A percentile compares a stretch with the other conserved stretches of the same genome.
Evolutionary conservation across 2,329 filamentous ascomycete species (phyloP).

Genomic region (Beauveria pseudobassiana): DNA sequence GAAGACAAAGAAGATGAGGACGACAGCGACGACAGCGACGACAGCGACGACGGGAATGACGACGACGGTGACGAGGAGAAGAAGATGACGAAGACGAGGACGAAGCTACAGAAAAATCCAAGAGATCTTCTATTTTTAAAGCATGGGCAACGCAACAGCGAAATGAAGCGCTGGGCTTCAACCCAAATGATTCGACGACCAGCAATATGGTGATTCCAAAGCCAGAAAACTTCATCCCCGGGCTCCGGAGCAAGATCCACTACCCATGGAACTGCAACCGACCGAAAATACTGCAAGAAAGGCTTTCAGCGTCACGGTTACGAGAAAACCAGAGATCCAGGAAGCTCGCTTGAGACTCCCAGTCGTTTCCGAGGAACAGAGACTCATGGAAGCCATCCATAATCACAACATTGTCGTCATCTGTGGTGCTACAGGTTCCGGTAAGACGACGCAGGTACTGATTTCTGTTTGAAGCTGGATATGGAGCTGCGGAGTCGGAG

Average conservation of each 20-base stretch:
- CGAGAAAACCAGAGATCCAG: slow-evolving; percentile 66
- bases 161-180: slow-evolving; percentile 70
- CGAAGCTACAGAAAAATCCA: slow-evolving; percentile 21
- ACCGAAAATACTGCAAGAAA: slow-evolving; percentile 58
- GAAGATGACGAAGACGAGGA: slow-evolving; percentile 25
- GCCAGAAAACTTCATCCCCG: slow-evolving; percentile 56
- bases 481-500: slow-evolving; percentile 67
- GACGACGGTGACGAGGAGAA: slow-evolving; percentile 26
- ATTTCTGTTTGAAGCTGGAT: slow-evolving; percentile 93
- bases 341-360: slow-evolving; percentile 71
- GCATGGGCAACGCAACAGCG: slow-evolving; percentile 83
- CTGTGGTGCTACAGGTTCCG: slow-evolving; percentile 91
- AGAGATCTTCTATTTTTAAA: slow-evolving; percentile 68
- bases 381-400: slow-evolving; percentile 95
- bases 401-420: slow-evolving; percentile 85
- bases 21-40: slow-evolving; percentile 21
- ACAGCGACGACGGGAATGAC: slow-evolving; percentile 23
- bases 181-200: slow-evolving; percentile 37
- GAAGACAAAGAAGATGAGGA: slow-evolving; percentile 21
- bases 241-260: slow-evolving; percentile 60
- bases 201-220: slow-evolving; percentile 45
- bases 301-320: slow-evolving; percentile 66
- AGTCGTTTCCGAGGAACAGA: slow-evolving; percentile 91
- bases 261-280: slow-evolving; percentile 58
- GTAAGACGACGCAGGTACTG: slow-evolving; percentile 97